Evolutionary conservation across 257 asterid genomes (phyloP).

Genomic region (Anisodus acutangulus): DNA sequence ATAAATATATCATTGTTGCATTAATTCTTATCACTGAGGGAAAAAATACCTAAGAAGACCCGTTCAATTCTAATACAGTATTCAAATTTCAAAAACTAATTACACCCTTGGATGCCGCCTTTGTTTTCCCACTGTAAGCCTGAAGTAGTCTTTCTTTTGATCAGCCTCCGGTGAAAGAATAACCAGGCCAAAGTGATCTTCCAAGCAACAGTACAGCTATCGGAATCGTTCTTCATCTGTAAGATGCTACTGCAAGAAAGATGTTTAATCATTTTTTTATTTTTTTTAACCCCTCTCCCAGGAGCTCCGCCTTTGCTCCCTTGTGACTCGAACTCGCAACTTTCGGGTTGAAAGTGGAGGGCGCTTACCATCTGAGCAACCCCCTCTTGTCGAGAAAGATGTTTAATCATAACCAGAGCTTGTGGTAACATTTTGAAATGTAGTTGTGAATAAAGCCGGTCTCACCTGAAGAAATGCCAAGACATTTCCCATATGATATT

Average conservation of each 20-base stretch:
- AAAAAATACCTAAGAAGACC: not conserved
- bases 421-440: not conserved
- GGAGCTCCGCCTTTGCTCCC: too few species aligned
- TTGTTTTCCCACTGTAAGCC: not conserved
- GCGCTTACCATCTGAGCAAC: too few species aligned
- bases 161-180: not conserved
- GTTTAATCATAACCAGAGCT: not conserved
- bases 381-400: not conserved
- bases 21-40: not conserved
- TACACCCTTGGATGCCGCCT: not conserved
- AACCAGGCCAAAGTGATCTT: not conserved
- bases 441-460: not conserved
- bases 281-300: too few species aligned
- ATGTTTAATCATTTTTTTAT: not conserved
- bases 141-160: not conserved
- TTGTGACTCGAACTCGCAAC: too few species aligned
- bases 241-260: not conserved
- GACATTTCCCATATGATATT: not conserved
- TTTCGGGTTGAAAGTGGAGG: too few species aligned
- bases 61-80: not conserved
- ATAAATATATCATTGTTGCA: not conserved
- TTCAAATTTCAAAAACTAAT: not conserved
- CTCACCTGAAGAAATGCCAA: not conserved
- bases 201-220: not conserved
- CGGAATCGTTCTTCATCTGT: not conserved